phyloP scores from a whole-genome alignment of 768 basidiomycete genomes.

The Leccinum arenicola region DNA sequence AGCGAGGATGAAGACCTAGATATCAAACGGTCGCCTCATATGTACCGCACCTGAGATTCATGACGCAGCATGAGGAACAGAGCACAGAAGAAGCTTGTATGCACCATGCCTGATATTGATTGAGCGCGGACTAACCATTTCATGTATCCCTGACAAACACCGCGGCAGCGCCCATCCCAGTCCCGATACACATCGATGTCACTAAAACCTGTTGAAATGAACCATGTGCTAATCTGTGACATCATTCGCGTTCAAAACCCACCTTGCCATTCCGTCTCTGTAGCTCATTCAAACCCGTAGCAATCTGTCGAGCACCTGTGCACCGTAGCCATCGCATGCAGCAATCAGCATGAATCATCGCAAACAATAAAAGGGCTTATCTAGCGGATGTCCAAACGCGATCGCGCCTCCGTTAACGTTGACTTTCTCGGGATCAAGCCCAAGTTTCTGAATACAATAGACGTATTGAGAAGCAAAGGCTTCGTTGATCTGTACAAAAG shows the following conservation, averaged over 20 bases:
- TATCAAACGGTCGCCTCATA: neutral
- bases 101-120: neutral
- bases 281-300: conserved; percentile 76
- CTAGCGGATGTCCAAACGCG: conserved; percentile 80
- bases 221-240: neutral
- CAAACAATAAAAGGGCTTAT: conserved; percentile 42
- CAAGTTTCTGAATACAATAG: conserved; percentile 66
- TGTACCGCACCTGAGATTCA: neutral
- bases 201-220: conserved; percentile 57
- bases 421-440: conserved; percentile 61
- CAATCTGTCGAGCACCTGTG: conserved; percentile 84
- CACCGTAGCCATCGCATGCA: conserved; percentile 46
- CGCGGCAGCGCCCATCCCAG: conserved; percentile 89
- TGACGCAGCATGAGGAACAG: neutral
- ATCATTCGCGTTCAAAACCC: conserved; percentile 2
- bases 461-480: conserved; percentile 85
- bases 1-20: neutral
- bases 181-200: conserved; percentile 88
- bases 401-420: conserved; percentile 93
- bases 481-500: conserved; percentile 70
- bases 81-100: neutral
- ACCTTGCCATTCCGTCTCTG: conserved; percentile 69
- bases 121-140: neutral
- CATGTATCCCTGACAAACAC: conserved; percentile 59
- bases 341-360: conserved; percentile 7